Base-by-base conservation (phyloP, 1,284 basidiomycete genomes). In the Taiwanofungus camphoratus region DNA sequence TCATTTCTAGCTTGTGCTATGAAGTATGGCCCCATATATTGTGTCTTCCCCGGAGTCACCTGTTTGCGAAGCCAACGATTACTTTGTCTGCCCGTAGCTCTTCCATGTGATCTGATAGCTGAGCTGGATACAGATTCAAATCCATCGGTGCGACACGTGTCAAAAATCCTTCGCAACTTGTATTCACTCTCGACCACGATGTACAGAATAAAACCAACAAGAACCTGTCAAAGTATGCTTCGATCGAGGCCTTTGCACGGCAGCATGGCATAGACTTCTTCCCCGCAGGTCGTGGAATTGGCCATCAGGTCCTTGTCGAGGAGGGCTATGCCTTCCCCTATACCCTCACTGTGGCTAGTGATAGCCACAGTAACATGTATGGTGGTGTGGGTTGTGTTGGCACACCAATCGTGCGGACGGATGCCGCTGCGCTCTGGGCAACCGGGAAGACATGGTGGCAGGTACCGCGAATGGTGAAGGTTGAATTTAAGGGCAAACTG, bases 361-460 rank as follows among this genome's bases (percentile, higher is more conserved):
- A 99, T 68, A 92, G 88, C 59, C 95, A 99, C 65, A 92, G 87
- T 55, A 99, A 99, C 65, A 96, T 96, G 89, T 99, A 99, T 60
- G 95, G 95, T 22, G 95, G 95, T 39, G 90, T 99, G 1, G 95
- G 93, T 2, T 96, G 94, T 57, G 80, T 99, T 5, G 95, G 95
- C 6, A 99, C 95, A 0, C 93, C 95, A 1, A 96, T 99, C 53
- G 95, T 94, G 4, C 79, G 91, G 34, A 93, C 90, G 16, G 92
- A 94, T 53, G 90, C 91, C 15, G 92, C 92, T 0, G 94, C 95
- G 2, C 82, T 99, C 15, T 99, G 95, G 95, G 93, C 96, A 2
- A 99, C 96, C 0, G 92, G 95, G 32, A 92, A 92, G 66, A 99
- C 96, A 3, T 99, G 95, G 95, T 99, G 95, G 96, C 95, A 99